Evolutionary conservation across 805 yeast genomes (phyloP), one percentile per base, ranked within the genome.

Genomic region (Candida dendrica): DNA sequence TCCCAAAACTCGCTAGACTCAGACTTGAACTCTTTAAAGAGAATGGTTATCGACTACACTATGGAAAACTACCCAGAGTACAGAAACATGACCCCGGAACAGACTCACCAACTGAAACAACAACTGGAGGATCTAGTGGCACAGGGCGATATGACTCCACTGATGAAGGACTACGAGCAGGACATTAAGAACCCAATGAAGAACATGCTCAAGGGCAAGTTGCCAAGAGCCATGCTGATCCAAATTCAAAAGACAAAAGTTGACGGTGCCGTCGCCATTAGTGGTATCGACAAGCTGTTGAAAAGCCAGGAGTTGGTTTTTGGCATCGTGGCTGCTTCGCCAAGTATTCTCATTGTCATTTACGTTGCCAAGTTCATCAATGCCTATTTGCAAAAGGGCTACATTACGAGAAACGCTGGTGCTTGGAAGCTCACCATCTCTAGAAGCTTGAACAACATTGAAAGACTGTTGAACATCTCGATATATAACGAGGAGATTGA

Each of bases 221-320:
- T 91, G 48, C 61, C 89, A 8, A 72, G 95, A 42, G 79, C 90
- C 14, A 60, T 93, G 37, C 65, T 93, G 54, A 90, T 91, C 47
- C 98, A 93, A 61, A 69, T 93, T n/a, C 98, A 91, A 60, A 91
- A 93, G 63, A 83, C 95, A 11, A 91, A 91, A 62, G 97, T 93
- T 6, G 98, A 91, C 59, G 96, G 95, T 8, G 89, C 85, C 31
- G 67, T 89, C 5, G 98, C 96, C 0, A 75, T 91, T 46, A 77
- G 75, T 51, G 98, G 98, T 8, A 90, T 93, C 47, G 98, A 93
- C 62, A 82, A 85, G 57, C 67, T 91, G 49, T 71, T 93, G 36
- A 84, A 88, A 60, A 82, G 93, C 39, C 98, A 91, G 64, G 95
- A 93, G 59, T 73, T 91, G 42, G 93, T 93, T n/a, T 87, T 91